Evolutionary conservation across 2,329 filamentous ascomycete genomes (phyloP), one percentile per base, ranked within the genome.

Genomic region (Neonectria hederae): DNA sequence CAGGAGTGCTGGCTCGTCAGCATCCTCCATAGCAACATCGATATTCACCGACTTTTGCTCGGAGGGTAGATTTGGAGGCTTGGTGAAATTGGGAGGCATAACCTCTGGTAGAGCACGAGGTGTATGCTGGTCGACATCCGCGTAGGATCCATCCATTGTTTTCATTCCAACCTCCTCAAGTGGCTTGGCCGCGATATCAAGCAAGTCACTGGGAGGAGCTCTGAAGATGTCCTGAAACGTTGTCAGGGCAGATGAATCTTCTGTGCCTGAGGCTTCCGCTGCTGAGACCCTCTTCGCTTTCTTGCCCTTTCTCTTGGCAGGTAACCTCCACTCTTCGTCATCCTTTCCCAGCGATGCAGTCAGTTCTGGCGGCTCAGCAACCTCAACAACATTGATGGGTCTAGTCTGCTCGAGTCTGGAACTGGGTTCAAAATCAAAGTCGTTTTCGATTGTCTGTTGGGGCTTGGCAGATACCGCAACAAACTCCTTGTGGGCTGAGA

Each of bases 231-330:
- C 14, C 11, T 21, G 10, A 32, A 42, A 42, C 21, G 38, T 42
- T 42, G 38, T 42, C 38, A 8, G 10, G 24, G n/a, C 8, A 3
- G 28, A 32, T 7, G 53, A 13, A 21, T 32, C 40, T 11, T 55
- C 40, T 46, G n/a, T 11, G 38, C 51, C 8, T 17, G 51, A 54
- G 19, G 13, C 14, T 54, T 19, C 21, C 40, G 14, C 11, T 2
- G 22, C 21, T 14, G 19, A 56, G 22, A 43, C 21, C 42, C 52
- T 65, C 72, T 67, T 69, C 26, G 5, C 32, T 21, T 69, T 69
- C 48, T 68, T 78, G 71, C 75, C 77, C 74, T 78, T 81, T 75
- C 76, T 79, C 73, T 57, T 72, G 61, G 53, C 24, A 40, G 65
- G 62, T 14, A 65, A 24, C 11, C 58, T 59, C 67, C 68, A 69